Percentiles rank a stretch among this genome's conserved stretches.
phyloP scores from a whole-genome alignment of 2,329 filamentous ascomycete genomes.

The Scedosporium dehoogii region DNA sequence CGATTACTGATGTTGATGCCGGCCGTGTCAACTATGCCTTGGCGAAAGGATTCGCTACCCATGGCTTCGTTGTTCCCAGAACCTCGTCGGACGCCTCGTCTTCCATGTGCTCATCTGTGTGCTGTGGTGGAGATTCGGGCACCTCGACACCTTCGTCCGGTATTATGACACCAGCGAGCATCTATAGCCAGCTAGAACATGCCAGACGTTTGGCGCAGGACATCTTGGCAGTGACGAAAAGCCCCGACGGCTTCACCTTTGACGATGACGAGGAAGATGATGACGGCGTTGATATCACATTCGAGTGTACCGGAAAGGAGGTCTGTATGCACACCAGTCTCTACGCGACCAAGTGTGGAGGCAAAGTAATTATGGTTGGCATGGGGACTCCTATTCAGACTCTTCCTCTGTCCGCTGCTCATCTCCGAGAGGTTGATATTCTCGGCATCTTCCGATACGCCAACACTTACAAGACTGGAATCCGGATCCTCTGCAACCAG shows the following conservation, averaged over 20 bases:
- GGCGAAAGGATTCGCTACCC: slow-evolving; percentile 48
- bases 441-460: slow-evolving; percentile 71
- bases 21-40: slow-evolving; percentile 51
- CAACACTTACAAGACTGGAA: slow-evolving; percentile 65
- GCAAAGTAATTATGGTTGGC: slow-evolving; percentile 65
- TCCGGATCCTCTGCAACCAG: slow-evolving; percentile 45
- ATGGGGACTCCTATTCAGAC: slow-evolving; percentile 73
- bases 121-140: slow-evolving; percentile 18
- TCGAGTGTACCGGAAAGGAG: slow-evolving; percentile 71
- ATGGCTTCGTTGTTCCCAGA: slow-evolving; percentile 43
- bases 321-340: slow-evolving; percentile 66
- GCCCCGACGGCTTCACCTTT: slow-evolving; percentile 16
- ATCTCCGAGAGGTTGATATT: slow-evolving; percentile 66
- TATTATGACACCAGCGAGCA: slow-evolving; percentile 32
- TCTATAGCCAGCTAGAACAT: slow-evolving; percentile 37
- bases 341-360: slow-evolving; percentile 60
- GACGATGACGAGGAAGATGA: slow-evolving; percentile 49
- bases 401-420: slow-evolving; percentile 61
- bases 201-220: slow-evolving; percentile 40
- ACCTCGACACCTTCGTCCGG: slow-evolving; percentile 13
- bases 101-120: slow-evolving; percentile 36
- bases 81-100: slow-evolving; percentile 30
- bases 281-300: slow-evolving; percentile 58
- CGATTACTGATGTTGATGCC: slow-evolving; percentile 50
- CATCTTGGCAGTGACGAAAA: slow-evolving; percentile 32